Base-by-base conservation (phyloP, 768 basidiomycete species). In the Inosperma sp. region DNA sequence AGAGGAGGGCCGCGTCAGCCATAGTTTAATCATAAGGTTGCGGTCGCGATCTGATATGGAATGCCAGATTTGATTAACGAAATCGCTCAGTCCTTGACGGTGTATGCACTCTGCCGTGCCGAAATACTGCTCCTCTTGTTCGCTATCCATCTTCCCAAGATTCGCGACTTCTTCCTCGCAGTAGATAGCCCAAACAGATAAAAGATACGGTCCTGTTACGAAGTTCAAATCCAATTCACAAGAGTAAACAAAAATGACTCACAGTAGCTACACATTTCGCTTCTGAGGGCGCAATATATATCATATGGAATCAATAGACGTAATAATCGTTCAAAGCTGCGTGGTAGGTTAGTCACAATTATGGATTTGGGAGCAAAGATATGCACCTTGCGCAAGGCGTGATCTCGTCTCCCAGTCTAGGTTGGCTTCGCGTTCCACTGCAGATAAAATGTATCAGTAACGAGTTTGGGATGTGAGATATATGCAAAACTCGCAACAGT, bases 181-280 rank as follows among this genome's bases (percentile, higher is more conserved):
- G 23, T 30, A 12, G 9, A 44, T 21, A 44, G 42, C 42, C 3
- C 26, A 44, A 4, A 21, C 26, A 1, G 42, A 44, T 44, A 44
- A 44, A 44, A 44, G 42, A 44, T 44, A 44, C 10, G 27, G 42
- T 13, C 27, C 42, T 44, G 27, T 30, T 12, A 43, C 23, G 19
- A 43, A 23, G 42, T 30, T 30, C 14, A 13, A 44, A 21, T 44
- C 27, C 21, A 30, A 44, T 44, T 30, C 42, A 44, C 27, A 44
- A 44, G 27, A 6, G 27, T 44, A 44, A 29, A 44, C 42, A 30
- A 19, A 30, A 44, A 44, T 30, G 27, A 21, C 42, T 44, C 27
- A 44, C 42, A 21, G 22, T 44, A 44, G 17, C 25, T 44, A 12
- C 42, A 44, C 9, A 26, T 30, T 30, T 44, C 42, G 31, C 5